Conservation (phyloP, 2,329 filamentous ascomycete species). For the Penicillium janthinellum region DNA sequence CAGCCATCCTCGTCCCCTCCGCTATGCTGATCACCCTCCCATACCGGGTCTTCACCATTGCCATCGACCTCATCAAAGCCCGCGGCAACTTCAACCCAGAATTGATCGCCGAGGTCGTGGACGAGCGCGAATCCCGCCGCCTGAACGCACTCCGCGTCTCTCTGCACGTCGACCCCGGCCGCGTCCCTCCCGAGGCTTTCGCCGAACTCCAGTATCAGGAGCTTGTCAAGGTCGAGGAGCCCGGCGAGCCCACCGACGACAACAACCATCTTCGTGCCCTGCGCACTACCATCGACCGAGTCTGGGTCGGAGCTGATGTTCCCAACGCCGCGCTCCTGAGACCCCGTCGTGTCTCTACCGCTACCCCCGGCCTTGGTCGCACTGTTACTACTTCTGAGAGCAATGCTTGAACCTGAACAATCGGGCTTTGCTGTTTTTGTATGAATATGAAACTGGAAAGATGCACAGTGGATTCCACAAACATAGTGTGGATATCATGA, state of each 20-base stretch:
- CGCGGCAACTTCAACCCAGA: slow-evolving; percentile 16
- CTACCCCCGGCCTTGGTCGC: background rate
- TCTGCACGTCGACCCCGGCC: background rate
- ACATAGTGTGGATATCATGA: background rate
- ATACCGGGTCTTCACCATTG: slow-evolving; percentile 24
- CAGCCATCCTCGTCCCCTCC: slow-evolving; percentile 25
- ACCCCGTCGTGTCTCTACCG: background rate
- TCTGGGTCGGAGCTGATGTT: background rate
- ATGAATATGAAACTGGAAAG: background rate
- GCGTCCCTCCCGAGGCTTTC: background rate
- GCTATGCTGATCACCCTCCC: slow-evolving; percentile 33
- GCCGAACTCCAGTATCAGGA: slow-evolving; percentile 29
- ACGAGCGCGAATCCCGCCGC: slow-evolving; percentile 35
- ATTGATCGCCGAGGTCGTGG: slow-evolving; percentile 26
- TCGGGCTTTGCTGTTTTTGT: too few species aligned
- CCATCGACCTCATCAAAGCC: slow-evolving; percentile 23
- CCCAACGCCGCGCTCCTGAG: background rate
- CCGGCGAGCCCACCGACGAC: background rate
- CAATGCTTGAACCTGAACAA: background rate
- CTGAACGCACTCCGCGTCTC: slow-evolving; percentile 20
- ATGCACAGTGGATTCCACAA: background rate
- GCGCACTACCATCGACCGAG: background rate
- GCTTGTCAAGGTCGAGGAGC: slow-evolving; percentile 8
- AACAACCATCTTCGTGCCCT: background rate
- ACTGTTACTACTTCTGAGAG: background rate